Percentiles rank a stretch among this genome's conserved stretches.
Conservation (phyloP, 495 filamentous ascomycete species). For the Astrocystis sublimbata region DNA sequence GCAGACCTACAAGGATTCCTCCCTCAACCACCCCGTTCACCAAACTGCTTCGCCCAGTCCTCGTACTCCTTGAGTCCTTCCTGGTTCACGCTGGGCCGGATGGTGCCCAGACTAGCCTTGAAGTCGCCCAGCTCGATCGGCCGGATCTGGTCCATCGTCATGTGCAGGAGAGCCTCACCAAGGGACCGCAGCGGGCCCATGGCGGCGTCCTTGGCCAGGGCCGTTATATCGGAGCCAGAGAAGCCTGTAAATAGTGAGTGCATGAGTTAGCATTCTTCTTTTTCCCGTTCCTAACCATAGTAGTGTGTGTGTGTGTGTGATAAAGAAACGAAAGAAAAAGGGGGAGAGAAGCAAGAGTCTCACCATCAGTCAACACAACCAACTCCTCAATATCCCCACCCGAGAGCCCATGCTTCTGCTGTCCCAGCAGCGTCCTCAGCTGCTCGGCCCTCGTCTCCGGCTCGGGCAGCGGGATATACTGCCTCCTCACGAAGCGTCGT, state of each 20-base stretch:
- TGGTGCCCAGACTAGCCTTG: conserved; percentile 76
- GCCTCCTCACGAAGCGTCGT: conserved; percentile 85
- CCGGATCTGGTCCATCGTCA: conserved; percentile 90
- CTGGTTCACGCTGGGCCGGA: conserved; percentile 86
- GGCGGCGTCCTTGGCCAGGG: conserved; percentile 94
- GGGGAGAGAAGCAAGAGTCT: conserved; percentile 30
- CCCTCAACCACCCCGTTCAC: conserved; percentile 79
- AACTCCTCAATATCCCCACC: conserved; percentile 72
- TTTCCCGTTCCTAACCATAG: too few relatives aligned
- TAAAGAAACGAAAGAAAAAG: too few relatives aligned
- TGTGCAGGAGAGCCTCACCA: conserved; percentile 85
- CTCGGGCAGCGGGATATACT: conserved; percentile 96
- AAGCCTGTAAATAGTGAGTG: too few relatives aligned
- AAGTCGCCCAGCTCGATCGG: conserved; percentile 85
- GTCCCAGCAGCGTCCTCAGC: conserved; percentile 71
- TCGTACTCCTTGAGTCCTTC: conserved; percentile 84
- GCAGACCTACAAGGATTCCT: too few relatives aligned
- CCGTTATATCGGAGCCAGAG: conserved; percentile 96
- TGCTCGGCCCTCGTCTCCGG: conserved; percentile 75
- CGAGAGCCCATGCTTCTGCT: conserved; percentile 82
- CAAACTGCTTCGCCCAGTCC: conserved; percentile 91
- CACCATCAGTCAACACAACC: conserved; percentile 86
- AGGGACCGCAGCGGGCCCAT: conserved; percentile 95
- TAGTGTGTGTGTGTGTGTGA: too few relatives aligned
- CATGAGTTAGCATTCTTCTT: not conserved